Base-by-base conservation (phyloP, 495 filamentous ascomycete species). In the Penicillium arizonense region DNA sequence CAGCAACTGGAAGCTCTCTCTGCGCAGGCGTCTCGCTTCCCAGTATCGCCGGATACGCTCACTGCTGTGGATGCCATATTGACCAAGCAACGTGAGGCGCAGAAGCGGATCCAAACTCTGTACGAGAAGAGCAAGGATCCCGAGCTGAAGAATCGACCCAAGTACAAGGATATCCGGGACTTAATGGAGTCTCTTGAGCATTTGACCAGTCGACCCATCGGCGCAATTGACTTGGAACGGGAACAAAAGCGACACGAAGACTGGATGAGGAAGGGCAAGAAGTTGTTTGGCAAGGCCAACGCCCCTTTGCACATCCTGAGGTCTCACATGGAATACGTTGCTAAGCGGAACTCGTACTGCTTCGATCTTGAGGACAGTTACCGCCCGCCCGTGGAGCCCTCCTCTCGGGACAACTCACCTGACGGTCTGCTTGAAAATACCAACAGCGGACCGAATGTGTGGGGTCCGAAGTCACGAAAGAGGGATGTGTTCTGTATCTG, bases 221-320 rank as follows among this genome's bases (percentile, higher is more conserved):
- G 94, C 4, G 95, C 93, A 0, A 78, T 95, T 40, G 94, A 99
- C 66, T 78, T 99, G 20, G 94, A 99, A 63, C 90, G 90, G 58
- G 90, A 97, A 64, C 89, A 96, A 67, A 96, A 92, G 64, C 86
- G 90, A 11, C 94, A 99, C 58, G 94, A 97, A 61, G 95, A 99
- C 66, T 99, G 94, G 94, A 99, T 99, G 94, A 78, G 94, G 37
- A 89, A 91, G 59, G 94, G 94, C 26, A 99, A 99, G 73, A 97
- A 97, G 72, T 74, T 99, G 0, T 99, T 99, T 59, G 95, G 95
- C 34, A 99, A 99, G 71, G 92, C 95, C 3, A 99, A 99, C 67
- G 94, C 94, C 3, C 94, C 94, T 10, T 70, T 99, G 26, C 94
- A 97, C 62, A 99, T 99, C 55, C 73, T 99, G 23, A 89, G 89